Base-by-base conservation (phyloP, 176 grass and related monocot species). In the Triticum urartu region DNA sequence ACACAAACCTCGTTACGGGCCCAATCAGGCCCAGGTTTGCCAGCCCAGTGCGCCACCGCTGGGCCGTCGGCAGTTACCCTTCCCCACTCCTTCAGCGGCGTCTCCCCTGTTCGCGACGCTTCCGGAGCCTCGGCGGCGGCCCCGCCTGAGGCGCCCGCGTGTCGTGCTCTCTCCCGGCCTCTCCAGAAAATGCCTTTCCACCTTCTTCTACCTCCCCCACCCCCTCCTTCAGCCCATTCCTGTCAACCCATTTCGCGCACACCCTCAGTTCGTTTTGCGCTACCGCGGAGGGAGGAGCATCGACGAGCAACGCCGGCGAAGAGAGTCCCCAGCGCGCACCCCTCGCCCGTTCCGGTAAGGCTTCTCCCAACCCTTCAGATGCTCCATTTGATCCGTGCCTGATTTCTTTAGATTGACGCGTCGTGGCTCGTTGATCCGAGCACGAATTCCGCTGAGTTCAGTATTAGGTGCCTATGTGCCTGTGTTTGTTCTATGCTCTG, bases 121-220 rank as follows among this genome's bases (percentile, higher is more conserved):
- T 91, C 89, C 39, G 28, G 69, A 71, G 1, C 5, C 45, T 54
- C 43, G 28, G 74, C 47, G 32, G 79, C 79, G 79, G 77, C 68
- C 24, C 65, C 47, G 67, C 32, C 56, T 24, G 50, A 58, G 54
- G 33, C 77, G 59, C 6, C 75, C 47, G 83, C 47, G 48, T 79
- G 71, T 62, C 83, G 38, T 11, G 69, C 48, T 32, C 59, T 13
- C 14, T 87, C 91, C 24, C 80, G 87, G 42, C 63, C 20, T 92
- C 84, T 89, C 87, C 70, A 89, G 87, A 92, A 81, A 65, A 50
- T 60, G 76, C 35, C 56, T 61, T n/a, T 15, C 68, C 60, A 69
- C 18, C 25, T 64, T 84, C 56, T 45, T 64, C 70, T 39, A 67
- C 84, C 60, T 52, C 52, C 75, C 61, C 67, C 64, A 66, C 81